Base-by-base conservation (phyloP, 805 yeast genomes). In the Allodekkera sacchari region DNA sequence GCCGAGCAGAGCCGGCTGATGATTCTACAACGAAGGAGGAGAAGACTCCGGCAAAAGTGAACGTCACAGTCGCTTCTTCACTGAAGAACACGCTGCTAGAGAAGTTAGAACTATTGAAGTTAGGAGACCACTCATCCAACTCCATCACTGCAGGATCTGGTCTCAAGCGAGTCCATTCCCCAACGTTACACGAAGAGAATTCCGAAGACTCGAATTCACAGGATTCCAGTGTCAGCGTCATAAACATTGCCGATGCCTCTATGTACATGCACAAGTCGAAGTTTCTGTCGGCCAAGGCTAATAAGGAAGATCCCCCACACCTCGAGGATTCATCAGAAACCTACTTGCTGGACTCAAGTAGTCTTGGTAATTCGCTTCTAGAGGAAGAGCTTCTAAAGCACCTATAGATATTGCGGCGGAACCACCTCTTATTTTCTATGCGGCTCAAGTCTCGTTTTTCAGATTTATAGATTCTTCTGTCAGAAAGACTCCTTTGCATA, bases 311-410 rank as follows among this genome's bases (percentile, higher is more conserved):
- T n/a, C n/a, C n/a, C n/a, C n/a, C n/a, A n/a, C n/a, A n/a, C n/a
- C n/a, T n/a, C n/a, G n/a, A n/a, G n/a, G n/a, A n/a, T 12, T 33
- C 37, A 17, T 25, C 12, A 5, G 39, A 35, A 12, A 44, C 33
- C 19, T 38, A 36, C 13, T 27, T 48, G 15, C 34, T 47, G 10
- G 22, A 19, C 25, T 36, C 46, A 3, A 45, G 47, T 10, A 50
- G 55, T 28, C 30, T 52, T 12, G 45, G 44, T 17, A 47, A 49
- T 17, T 45, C 55, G 3, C 25, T 52, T 12, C 35, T 53, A 13
- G 55, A 51, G 25, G 48, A 51, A 29, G 58, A 50, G 24, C 35
- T 50, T 4, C 30, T 52, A 20, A 42, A 47, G 27, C 34, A 43
- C 12, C 36, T 46, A n/a, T 44, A 25, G 25, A 11, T 11, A 32